These are phyloP conservation scores for Castanea sativa DNA, from an alignment of 306 rosid genomes.

Conservation along the genomic window DNA sequence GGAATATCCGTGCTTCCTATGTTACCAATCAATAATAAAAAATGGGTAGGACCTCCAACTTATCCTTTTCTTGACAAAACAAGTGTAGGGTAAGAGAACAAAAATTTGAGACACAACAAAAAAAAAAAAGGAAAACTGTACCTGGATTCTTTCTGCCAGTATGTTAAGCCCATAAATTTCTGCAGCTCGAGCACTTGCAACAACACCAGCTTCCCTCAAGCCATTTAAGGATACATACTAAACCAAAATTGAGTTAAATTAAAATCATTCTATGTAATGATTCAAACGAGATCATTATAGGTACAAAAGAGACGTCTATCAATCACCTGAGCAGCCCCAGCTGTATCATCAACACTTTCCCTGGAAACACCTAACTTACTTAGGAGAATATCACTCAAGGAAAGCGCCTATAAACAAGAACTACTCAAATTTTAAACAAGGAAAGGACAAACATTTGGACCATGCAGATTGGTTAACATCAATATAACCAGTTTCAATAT, in stretches of 20 bases:
- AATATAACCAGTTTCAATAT: neutral
- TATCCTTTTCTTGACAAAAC: neutral
- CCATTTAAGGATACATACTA: constrained; percentile 48
- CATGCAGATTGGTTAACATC: neutral
- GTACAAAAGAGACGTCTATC: neutral
- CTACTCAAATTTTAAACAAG: neutral
- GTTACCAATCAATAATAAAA: neutral
- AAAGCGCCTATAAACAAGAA: constrained; percentile 55
- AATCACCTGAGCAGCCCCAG: constrained; percentile 69
- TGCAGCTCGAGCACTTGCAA: constrained; percentile 65
- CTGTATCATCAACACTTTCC: constrained; percentile 60
- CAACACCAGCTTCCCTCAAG: constrained; percentile 46
- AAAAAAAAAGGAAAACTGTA: constrained; percentile 9
- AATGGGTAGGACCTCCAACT: neutral
- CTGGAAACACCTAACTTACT: constrained; percentile 51
- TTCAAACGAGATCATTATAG: constrained; percentile 8
- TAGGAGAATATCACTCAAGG: constrained; percentile 46
- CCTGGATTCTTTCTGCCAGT: constrained; percentile 60
- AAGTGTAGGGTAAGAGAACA: neutral
- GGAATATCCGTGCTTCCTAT: no score
- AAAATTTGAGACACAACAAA: neutral
- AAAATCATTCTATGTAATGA: constrained; percentile 1
- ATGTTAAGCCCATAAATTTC: constrained; percentile 56
- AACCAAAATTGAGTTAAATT: neutral
- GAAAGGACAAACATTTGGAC: neutral